A percentile compares a stretch with the other conserved stretches of the same genome.
Conservation (phyloP, 441 rosid genomes). For the Corymbia citriodora region DNA sequence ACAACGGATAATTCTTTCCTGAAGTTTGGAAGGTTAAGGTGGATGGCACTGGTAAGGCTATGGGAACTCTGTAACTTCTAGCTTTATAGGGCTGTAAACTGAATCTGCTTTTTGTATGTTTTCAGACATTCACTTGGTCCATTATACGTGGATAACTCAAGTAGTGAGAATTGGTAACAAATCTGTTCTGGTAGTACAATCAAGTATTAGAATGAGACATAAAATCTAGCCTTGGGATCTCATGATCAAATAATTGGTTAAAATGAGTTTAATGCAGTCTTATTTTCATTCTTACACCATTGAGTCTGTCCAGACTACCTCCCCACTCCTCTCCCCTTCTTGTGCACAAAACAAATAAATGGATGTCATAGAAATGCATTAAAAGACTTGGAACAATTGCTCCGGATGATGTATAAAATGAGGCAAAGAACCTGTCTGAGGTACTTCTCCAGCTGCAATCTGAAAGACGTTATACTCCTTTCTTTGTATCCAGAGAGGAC, state of each 20-base stretch:
- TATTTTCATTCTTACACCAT: not conserved
- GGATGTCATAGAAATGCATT: not conserved
- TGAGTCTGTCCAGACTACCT: not conserved
- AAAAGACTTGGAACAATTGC: not conserved
- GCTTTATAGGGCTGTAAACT: not conserved
- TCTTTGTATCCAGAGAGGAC: slow-evolving; percentile 90
- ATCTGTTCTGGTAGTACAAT: not conserved
- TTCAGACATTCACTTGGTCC: not conserved
- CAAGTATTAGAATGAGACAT: not conserved
- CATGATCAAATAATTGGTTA: not conserved
- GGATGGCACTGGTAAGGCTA: not conserved
- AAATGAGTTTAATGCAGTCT: not conserved
- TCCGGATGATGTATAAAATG: not conserved
- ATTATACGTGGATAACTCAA: not conserved
- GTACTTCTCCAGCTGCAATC: slow-evolving; percentile 68
- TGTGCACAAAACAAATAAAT: not conserved
- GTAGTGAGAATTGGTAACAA: not conserved
- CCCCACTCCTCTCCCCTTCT: not conserved
- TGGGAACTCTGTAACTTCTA: not conserved
- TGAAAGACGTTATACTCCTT: slow-evolving; percentile 53
- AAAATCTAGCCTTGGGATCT: not conserved
- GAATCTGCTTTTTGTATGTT: not conserved
- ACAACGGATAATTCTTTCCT: not conserved
- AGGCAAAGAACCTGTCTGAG: slow-evolving; percentile 45
- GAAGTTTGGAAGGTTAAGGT: not conserved